These are phyloP conservation scores for Wallacemonas sp. DNA, from an alignment of 208 protist species.

Conservation along the genomic window DNA sequence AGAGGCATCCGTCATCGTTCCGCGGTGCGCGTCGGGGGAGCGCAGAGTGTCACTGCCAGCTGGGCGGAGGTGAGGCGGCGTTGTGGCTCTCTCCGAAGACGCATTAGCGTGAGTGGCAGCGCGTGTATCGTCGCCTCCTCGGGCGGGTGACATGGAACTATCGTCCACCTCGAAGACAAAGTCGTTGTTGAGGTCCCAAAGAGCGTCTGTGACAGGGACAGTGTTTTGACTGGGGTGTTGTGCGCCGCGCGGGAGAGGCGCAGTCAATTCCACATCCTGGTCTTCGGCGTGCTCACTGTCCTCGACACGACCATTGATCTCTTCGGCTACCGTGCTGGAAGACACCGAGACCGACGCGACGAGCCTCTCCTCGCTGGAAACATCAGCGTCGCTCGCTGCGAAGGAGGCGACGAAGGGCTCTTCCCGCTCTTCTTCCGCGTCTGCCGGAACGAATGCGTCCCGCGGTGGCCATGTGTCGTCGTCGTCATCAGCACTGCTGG, in stretches of 20 bases:
- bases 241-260: background rate
- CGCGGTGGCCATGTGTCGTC: background rate
- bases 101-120: too few relatives aligned
- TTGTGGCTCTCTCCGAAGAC: too few relatives aligned
- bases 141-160: conserved; percentile 9
- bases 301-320: background rate
- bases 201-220: conserved; percentile 7
- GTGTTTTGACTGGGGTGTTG: too few relatives aligned
- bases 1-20: background rate
- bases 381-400: background rate
- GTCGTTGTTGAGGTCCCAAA: conserved; percentile 41
- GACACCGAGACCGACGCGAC: too few relatives aligned
- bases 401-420: conserved; percentile 4
- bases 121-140: background rate
- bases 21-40: too few relatives aligned
- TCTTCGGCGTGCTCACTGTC: too few relatives aligned
- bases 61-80: too few relatives aligned
- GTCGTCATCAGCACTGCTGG: background rate
- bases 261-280: background rate
- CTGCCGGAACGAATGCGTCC: too few relatives aligned
- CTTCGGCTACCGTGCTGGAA: background rate
- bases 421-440: background rate
- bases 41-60: too few relatives aligned
- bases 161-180: conserved; percentile 60
- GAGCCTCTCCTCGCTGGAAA: background rate